Conservation (phyloP, 2,329 filamentous ascomycete species). For the Ramularia collo-cygni region DNA sequence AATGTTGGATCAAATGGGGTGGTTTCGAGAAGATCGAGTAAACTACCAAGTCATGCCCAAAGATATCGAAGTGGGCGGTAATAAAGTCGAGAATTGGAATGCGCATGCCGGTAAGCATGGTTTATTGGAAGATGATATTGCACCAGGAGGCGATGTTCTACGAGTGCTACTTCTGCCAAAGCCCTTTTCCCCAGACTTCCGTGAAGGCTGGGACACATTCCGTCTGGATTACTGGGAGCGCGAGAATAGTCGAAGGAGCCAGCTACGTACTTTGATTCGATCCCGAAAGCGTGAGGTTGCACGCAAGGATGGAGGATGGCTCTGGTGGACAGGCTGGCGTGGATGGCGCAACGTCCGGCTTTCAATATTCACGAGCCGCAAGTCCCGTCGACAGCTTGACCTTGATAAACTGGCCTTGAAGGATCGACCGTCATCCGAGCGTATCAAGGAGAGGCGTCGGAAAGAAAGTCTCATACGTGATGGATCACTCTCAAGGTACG, state of each 20-base stretch:
- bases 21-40: conserved; percentile 27
- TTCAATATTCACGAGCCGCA: conserved; percentile 18
- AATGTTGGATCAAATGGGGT: conserved; percentile 28
- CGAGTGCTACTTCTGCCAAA: conserved; percentile 88
- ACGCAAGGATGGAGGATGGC: conserved; percentile 64
- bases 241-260: conserved; percentile 80
- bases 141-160: conserved; percentile 83
- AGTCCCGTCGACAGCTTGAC: conserved; percentile 24
- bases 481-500: conserved; percentile 11
- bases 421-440: conserved; percentile 19
- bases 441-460: conserved; percentile 16
- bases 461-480: conserved; percentile 20
- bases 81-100: conserved; percentile 55
- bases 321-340: conserved; percentile 81
- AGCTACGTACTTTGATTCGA: conserved; percentile 64
- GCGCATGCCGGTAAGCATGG: conserved; percentile 31
- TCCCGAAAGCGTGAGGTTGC: conserved; percentile 62
- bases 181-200: conserved; percentile 87
- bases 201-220: conserved; percentile 96
- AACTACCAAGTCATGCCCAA: conserved; percentile 32
- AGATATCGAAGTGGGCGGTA: conserved; percentile 38
- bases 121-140: conserved; percentile 74
- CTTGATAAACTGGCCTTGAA: conserved; percentile 25
- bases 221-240: conserved; percentile 93
- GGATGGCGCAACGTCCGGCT: conserved; percentile 38